Percentiles rank a stretch among this genome's conserved stretches.
Conservation (phyloP, 139 green algal species). For the Asterochloris sp. region DNA sequence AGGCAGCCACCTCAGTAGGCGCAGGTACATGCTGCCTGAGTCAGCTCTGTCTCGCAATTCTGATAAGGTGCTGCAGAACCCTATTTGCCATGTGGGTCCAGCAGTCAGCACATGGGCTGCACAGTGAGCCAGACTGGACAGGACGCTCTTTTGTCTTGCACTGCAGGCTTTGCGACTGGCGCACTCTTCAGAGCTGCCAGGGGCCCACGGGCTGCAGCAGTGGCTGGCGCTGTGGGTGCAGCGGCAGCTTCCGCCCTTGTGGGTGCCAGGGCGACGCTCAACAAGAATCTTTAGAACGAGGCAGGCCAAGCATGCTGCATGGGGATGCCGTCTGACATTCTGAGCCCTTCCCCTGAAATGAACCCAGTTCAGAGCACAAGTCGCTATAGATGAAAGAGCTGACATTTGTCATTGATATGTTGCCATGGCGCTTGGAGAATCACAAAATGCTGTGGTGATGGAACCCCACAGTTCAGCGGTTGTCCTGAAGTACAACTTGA, state of each 20-base stretch:
- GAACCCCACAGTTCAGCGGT: too few relatives aligned
- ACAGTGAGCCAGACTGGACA: not conserved
- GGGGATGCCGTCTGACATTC: too few relatives aligned
- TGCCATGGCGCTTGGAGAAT: too few relatives aligned
- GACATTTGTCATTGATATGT: too few relatives aligned
- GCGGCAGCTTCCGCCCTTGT: constrained; percentile 47
- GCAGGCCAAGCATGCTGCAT: not conserved
- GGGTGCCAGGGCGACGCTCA: constrained; percentile 32
- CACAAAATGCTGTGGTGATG: too few relatives aligned
- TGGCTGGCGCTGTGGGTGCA: constrained; percentile 61
- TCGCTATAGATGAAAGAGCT: too few relatives aligned
- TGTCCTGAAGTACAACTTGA: too few relatives aligned
- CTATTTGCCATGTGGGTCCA: not conserved
- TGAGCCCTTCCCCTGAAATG: too few relatives aligned
- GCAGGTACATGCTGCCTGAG: constrained; percentile 35
- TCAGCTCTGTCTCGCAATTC: not conserved
- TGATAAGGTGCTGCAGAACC: not conserved
- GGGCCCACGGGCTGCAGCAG: constrained; percentile 60
- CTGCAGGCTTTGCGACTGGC: constrained; percentile 61
- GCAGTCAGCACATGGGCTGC: not conserved
- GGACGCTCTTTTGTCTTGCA: too few relatives aligned
- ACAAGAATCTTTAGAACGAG: constrained; percentile 13
- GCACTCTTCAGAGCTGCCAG: constrained; percentile 66
- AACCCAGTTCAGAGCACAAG: too few relatives aligned
- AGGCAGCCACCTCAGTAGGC: constrained; percentile 49